Percentiles rank a stretch among this genome's conserved stretches.
phyloP scores from a whole-genome alignment of 208 protist genomes.

The Acanthamoeba castellanii region DNA sequence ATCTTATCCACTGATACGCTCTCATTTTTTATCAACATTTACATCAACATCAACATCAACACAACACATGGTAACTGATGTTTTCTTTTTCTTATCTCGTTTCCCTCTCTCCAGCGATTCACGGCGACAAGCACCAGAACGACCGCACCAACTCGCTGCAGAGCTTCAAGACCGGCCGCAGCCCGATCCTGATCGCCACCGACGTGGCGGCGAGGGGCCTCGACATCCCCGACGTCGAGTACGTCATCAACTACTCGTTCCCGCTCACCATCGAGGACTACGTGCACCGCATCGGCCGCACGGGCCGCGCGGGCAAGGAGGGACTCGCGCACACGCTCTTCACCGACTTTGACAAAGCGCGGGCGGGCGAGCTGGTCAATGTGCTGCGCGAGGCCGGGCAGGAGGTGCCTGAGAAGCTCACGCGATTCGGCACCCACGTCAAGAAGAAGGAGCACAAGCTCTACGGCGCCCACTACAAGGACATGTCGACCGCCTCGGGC shows the following conservation, averaged over 20 bases:
- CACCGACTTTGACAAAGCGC: conserved; percentile 79
- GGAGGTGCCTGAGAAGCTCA: conserved; percentile 81
- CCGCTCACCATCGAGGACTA: conserved; percentile 93
- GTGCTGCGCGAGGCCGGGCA: conserved; percentile 78
- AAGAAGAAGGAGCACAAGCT: conserved; percentile 83
- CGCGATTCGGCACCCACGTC: conserved; percentile 79
- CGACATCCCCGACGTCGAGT: conserved; percentile 95
- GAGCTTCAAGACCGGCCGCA: conserved; percentile 85
- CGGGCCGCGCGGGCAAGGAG: conserved; percentile 82
- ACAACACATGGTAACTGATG: background rate
- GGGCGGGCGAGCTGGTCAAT: conserved; percentile 80
- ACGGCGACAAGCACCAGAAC: conserved; percentile 92
- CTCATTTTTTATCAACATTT: conserved; percentile 73
- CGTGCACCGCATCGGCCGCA: conserved; percentile 97
- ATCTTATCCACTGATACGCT: conserved; percentile 81
- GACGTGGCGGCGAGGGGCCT: conserved; percentile 92
- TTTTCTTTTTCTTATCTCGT: background rate
- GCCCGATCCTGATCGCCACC: conserved; percentile 89
- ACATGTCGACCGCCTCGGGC: background rate
- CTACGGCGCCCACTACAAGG: conserved; percentile 76
- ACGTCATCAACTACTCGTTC: conserved; percentile 96
- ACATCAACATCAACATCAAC: background rate
- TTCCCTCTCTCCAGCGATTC: conserved; percentile 74
- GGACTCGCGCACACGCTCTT: conserved; percentile 82
- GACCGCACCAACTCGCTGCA: conserved; percentile 89